Evolutionary conservation across 164 flowering plant species (phyloP), one percentile per base, ranked within the genome.

Genomic region (Kingdonia uniflora): DNA sequence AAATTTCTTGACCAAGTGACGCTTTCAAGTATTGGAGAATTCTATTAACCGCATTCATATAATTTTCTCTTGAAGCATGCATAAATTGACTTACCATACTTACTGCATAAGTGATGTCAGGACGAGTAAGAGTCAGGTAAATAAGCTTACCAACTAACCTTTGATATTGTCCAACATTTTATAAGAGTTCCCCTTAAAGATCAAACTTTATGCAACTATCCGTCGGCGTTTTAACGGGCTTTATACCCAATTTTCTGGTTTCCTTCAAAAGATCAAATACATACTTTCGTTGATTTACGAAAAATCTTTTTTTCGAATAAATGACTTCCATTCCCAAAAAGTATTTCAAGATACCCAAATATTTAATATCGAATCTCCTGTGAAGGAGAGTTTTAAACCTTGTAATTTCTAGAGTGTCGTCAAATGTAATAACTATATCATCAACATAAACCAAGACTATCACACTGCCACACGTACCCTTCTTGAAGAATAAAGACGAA

Each of bases 241-340:
- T 49, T 14, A 8, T 12, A 21, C 38, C 19, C 16, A 49, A 6
- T 24, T 24, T 25, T 8, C 35, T 23, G 6, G 43, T 39, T 17
- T 39, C 43, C 14, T 39, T 1, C 7, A 52, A 37, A 2, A 35
- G 19, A 37, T 38, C 55, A 0, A 52, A 38, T 1, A 38, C 42
- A 16, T 20, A 52, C 13, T 37, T 52, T 10, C 43, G 1, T 24
- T 49, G 52, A 49, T 49, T 24, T 3, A 49, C 1, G 16, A 49
- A 49, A 11, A 49, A 21, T 5, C 44, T 22, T 5, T 35, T 1
- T n/a, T 38, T 19, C 16, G 25, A 52, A 19, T 35, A 37, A 19
- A 22, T 23, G 7, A 52, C n/a, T 39, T 52, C 43, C 6, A 52
- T n/a, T 14, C 43, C 52, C 5, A 49, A 29, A 49, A 44, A 44